Conservation (phyloP, 1,284 basidiomycete species). For the Cerioporus squamosus region DNA sequence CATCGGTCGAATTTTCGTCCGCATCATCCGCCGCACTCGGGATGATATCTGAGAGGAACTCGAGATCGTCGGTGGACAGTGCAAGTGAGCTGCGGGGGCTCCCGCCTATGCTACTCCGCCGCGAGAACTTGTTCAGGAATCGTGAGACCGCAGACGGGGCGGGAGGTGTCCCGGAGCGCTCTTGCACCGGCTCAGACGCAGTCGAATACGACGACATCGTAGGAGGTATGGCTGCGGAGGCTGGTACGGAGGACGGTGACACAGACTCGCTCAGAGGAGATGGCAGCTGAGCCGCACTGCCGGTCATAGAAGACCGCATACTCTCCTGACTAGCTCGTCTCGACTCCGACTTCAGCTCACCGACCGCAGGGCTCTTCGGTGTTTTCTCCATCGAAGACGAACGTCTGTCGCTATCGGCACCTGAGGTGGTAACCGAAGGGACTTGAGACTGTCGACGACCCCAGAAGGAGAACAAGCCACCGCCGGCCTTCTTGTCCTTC, state of each 20-base stretch:
- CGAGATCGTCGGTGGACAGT: conserved; percentile 71
- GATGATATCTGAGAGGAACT: conserved; percentile 76
- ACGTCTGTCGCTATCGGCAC: background rate
- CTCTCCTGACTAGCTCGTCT: conserved; percentile 26
- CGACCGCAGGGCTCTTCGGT: conserved; percentile 12
- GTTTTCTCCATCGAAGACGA: conserved; percentile 14
- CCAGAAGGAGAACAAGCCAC: conserved; percentile 75
- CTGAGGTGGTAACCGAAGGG: conserved; percentile 6
- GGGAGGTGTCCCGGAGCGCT: conserved; percentile 20
- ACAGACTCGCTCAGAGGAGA: conserved; percentile 5
- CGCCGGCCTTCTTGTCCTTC: conserved; percentile 50
- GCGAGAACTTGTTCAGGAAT: conserved; percentile 71
- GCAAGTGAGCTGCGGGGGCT: conserved; percentile 55
- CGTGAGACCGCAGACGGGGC: conserved; percentile 65
- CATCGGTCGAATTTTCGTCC: conserved; percentile 40
- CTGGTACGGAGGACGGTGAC: conserved; percentile 4
- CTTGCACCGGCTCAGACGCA: conserved; percentile 26
- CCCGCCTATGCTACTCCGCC: conserved; percentile 41
- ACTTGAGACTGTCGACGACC: conserved; percentile 45
- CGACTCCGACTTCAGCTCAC: conserved; percentile 16
- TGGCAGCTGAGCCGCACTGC: conserved; percentile 8
- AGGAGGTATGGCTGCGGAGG: conserved; percentile 12
- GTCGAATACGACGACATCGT: conserved; percentile 28
- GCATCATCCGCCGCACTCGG: conserved; percentile 54
- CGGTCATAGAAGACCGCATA: conserved; percentile 15